Evolutionary conservation across 2,329 filamentous ascomycete species (phyloP).

Genomic region (Trichoderma atrobrunneum): DNA sequence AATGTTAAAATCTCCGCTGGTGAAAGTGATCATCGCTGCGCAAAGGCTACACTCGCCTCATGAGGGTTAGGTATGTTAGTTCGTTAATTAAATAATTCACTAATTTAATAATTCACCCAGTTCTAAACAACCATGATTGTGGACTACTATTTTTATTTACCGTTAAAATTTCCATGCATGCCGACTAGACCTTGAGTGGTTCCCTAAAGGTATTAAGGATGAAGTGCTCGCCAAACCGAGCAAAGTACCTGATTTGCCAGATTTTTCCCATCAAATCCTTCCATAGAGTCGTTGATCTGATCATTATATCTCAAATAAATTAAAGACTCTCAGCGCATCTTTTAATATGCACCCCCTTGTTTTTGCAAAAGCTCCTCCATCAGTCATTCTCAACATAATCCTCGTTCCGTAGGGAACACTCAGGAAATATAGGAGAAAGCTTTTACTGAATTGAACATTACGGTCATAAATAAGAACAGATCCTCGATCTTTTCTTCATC

Average conservation of each 20-base stretch:
- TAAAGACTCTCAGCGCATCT: background rate
- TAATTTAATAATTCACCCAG: background rate
- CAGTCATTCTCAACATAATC: background rate
- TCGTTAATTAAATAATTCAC: background rate
- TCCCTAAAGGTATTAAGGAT: background rate
- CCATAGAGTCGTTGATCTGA: too few relatives aligned
- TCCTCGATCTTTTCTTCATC: background rate
- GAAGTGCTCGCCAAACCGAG: background rate
- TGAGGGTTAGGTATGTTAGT: background rate
- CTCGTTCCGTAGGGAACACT: background rate
- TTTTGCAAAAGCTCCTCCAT: background rate
- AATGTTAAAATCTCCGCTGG: background rate
- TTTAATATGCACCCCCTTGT: background rate
- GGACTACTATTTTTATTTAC: background rate
- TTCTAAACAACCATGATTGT: background rate
- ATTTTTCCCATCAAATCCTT: too few relatives aligned
- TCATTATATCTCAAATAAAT: too few relatives aligned
- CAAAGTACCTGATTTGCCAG: background rate
- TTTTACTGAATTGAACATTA: background rate
- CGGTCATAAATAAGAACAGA: background rate
- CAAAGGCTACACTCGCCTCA: background rate
- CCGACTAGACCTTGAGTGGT: background rate
- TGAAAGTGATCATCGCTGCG: background rate
- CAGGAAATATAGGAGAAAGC: background rate
- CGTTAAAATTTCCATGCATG: background rate